phyloP scores from a whole-genome alignment of 2,329 filamentous ascomycete genomes.

The Knoxdaviesia capensis region DNA sequence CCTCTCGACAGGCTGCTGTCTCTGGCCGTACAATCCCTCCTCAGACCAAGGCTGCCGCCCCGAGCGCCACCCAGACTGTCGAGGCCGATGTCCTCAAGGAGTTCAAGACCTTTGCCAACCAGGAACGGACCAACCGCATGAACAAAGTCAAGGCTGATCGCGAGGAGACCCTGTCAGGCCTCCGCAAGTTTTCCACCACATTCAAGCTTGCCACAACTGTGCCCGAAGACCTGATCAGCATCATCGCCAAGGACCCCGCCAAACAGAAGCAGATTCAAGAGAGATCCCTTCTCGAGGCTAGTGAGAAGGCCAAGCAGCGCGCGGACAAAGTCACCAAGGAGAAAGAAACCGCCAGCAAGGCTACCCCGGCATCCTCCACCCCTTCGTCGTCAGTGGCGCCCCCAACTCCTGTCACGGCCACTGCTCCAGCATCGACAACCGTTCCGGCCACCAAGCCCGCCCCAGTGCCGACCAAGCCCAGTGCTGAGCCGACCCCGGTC shows the following conservation, averaged over 20 bases:
- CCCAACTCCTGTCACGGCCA: too few species aligned
- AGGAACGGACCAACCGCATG: slow-evolving; percentile 30
- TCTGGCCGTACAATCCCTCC: slow-evolving; percentile 15
- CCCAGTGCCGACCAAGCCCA: too few species aligned
- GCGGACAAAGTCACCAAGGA: slow-evolving; percentile 22
- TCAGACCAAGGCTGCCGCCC: slow-evolving; percentile 18
- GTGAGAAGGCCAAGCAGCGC: slow-evolving; percentile 32
- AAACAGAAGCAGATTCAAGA: slow-evolving; percentile 90
- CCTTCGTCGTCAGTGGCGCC: too few species aligned
- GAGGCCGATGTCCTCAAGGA: slow-evolving; percentile 39
- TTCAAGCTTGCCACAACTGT: slow-evolving; percentile 93
- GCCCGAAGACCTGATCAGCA: slow-evolving; percentile 76
- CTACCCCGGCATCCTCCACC: slow-evolving; percentile 15
- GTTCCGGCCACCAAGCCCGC: too few species aligned
- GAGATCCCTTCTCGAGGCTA: slow-evolving; percentile 57
- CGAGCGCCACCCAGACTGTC: slow-evolving; percentile 38
- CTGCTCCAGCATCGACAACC: too few species aligned
- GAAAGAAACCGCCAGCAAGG: slow-evolving; percentile 20
- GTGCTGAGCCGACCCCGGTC: too few species aligned
- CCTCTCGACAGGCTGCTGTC: slow-evolving; percentile 4
- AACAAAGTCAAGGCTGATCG: slow-evolving; percentile 55
- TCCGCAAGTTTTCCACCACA: slow-evolving; percentile 83
- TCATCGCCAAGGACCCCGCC: slow-evolving; percentile 86
- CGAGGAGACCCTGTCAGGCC: slow-evolving; percentile 76
- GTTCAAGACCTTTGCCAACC: slow-evolving; percentile 43